Conservation (phyloP, 768 basidiomycete species). For the Ramaria rubella region DNA sequence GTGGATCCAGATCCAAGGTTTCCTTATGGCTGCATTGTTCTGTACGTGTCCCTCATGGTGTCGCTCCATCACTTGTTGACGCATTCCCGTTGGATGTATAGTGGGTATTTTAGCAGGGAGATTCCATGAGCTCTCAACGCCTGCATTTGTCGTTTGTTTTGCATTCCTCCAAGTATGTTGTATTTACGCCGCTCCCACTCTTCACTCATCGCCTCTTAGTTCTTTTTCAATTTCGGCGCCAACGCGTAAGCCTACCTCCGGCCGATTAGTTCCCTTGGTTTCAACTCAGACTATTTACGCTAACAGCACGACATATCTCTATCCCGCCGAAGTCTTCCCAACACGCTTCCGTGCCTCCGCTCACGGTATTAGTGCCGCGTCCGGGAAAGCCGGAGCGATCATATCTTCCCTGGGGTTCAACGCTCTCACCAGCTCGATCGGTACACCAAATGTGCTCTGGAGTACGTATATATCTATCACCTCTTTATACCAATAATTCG, state of each 20-base stretch:
- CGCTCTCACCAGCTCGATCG: conserved; percentile 49
- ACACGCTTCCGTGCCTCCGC: conserved; percentile 68
- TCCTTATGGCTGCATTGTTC: conserved; percentile 63
- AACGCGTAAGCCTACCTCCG: conserved; percentile 43
- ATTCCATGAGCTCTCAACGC: conserved; percentile 49
- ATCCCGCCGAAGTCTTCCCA: conserved; percentile 76
- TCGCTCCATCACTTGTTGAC: too few species aligned
- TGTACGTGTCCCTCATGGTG: conserved; percentile 20
- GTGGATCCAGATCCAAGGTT: conserved; percentile 70
- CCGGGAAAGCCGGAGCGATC: conserved; percentile 72
- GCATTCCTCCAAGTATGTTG: conserved; percentile 51
- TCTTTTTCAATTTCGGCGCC: conserved; percentile 81
- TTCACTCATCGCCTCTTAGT: conserved; percentile 22
- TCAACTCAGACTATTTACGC: background rate
- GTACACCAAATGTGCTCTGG: conserved; percentile 63
- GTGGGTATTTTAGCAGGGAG: conserved; percentile 64
- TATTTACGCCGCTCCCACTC: background rate
- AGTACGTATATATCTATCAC: conserved; percentile 56
- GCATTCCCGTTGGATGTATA: conserved; percentile 20
- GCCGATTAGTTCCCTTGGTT: background rate
- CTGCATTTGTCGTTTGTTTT: conserved; percentile 66
- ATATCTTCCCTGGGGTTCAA: conserved; percentile 71
- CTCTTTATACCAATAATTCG: conserved; percentile 5
- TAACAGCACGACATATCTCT: conserved; percentile 40
- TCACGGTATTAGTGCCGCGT: conserved; percentile 69